These are phyloP conservation scores for Myriosclerotinia duriaeana DNA, from an alignment of 2,329 filamentous ascomycete genomes.

Conservation along the genomic window DNA sequence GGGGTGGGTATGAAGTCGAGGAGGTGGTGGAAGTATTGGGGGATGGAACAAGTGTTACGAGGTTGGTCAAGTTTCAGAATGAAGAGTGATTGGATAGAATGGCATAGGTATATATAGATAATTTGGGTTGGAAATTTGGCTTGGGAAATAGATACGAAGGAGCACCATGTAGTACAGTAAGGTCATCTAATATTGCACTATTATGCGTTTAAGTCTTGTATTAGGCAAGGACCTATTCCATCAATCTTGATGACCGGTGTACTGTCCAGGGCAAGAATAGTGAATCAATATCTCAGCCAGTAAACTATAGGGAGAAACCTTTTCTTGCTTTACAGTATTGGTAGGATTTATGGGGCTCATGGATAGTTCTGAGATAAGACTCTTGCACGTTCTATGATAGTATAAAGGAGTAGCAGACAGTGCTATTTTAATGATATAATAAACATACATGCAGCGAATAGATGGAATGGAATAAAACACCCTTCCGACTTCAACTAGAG, in stretches of 20 bases:
- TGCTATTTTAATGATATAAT: no score
- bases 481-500: no score
- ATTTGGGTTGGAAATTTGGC: not conserved
- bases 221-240: not conserved
- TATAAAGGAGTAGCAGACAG: no score
- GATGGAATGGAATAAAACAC: no score
- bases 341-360: no score
- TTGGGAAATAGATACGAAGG: not conserved
- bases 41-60: constrained; percentile 68
- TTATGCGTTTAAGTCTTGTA: not conserved
- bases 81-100: not conserved
- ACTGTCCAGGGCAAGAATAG: no score
- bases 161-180: accelerated
- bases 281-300: no score
- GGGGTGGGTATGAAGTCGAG: constrained; percentile 60
- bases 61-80: constrained; percentile 44
- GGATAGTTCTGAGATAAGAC: no score
- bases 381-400: no score
- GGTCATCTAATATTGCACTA: not conserved
- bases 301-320: no score
- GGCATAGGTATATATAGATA: not conserved
- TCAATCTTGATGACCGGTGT: not conserved
- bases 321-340: no score
- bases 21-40: constrained; percentile 59
- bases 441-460: no score